Evolutionary conservation across 2,329 filamentous ascomycete species (phyloP).

Genomic region (Byssochlamys sp.): DNA sequence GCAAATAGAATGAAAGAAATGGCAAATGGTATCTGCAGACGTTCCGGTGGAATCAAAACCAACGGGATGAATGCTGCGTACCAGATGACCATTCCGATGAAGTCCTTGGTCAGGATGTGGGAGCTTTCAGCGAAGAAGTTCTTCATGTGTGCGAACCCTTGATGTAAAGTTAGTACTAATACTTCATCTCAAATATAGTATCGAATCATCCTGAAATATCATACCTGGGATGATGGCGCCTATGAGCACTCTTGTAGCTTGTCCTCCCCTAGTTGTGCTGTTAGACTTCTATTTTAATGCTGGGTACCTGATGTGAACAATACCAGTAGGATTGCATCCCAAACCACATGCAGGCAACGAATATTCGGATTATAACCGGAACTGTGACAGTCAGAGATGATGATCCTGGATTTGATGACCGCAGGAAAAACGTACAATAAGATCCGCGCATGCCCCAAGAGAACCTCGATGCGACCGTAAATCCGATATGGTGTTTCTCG

Average conservation of each 20-base stretch:
- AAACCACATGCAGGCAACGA: constrained; percentile 14
- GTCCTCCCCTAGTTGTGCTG: constrained; percentile 10
- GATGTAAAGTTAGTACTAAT: neutral
- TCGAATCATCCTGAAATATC: neutral
- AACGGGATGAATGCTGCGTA: constrained; percentile 13
- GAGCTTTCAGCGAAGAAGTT: constrained; percentile 15
- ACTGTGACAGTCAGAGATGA: constrained; percentile 1
- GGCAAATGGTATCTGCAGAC: constrained; percentile 14
- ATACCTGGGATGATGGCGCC: constrained; percentile 10
- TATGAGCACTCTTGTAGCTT: constrained; percentile 14
- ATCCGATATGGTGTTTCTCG: constrained; percentile 17
- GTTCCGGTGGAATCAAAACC: constrained; percentile 12
- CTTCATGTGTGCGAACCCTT: constrained; percentile 13
- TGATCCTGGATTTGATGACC: neutral
- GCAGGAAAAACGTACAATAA: constrained; percentile 7
- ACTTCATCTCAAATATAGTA: neutral
- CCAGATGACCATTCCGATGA: constrained; percentile 17
- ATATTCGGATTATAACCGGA: constrained; percentile 11
- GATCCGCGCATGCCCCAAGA: constrained; percentile 17
- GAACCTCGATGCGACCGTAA: constrained; percentile 17
- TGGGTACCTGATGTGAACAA: neutral
- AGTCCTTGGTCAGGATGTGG: constrained; percentile 16
- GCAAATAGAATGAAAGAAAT: constrained; percentile 14
- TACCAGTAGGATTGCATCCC: constrained; percentile 9
- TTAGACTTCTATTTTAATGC: neutral